Evolutionary conservation across 208 protist species (phyloP).

Genomic region (Trypanosoma boissoni): DNA sequence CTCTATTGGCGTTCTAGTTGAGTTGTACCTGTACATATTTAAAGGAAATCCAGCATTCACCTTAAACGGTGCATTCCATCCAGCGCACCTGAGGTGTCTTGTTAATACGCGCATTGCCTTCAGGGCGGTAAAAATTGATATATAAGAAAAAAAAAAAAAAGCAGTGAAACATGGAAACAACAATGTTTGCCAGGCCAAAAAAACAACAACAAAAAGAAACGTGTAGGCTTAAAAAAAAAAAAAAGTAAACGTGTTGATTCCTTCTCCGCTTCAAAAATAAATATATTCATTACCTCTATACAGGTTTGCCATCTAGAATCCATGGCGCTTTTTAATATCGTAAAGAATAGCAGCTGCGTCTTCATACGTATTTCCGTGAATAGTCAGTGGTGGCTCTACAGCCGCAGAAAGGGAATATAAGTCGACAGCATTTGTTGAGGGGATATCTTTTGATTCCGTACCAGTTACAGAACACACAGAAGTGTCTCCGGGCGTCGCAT

Average conservation of each 20-base stretch:
- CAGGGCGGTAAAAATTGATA: not conserved
- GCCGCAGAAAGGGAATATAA: not conserved
- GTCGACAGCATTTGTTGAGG: too few species aligned
- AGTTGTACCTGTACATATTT: not conserved
- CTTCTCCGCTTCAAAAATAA: too few species aligned
- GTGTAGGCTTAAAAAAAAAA: conserved; percentile 1
- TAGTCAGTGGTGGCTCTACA: conserved; percentile 1
- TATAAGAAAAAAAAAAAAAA: not conserved
- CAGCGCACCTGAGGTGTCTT: not conserved
- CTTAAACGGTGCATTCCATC: not conserved
- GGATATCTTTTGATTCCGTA: too few species aligned
- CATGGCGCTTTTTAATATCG: conserved; percentile 43
- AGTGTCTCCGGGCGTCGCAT: too few species aligned
- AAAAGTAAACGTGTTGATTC: too few species aligned
- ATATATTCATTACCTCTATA: too few species aligned
- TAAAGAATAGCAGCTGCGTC: conserved; percentile 45
- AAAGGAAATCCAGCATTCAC: not conserved
- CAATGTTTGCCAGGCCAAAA: too few species aligned
- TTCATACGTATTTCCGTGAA: conserved; percentile 29
- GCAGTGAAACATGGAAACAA: not conserved
- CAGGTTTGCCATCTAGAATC: conserved; percentile 32
- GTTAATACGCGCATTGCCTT: conserved; percentile 1
- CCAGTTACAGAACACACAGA: too few species aligned
- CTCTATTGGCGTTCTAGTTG: conserved; percentile 14
- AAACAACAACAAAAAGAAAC: not conserved